phyloP scores from a whole-genome alignment of 208 protist species.

The Crithidia thermophila region DNA sequence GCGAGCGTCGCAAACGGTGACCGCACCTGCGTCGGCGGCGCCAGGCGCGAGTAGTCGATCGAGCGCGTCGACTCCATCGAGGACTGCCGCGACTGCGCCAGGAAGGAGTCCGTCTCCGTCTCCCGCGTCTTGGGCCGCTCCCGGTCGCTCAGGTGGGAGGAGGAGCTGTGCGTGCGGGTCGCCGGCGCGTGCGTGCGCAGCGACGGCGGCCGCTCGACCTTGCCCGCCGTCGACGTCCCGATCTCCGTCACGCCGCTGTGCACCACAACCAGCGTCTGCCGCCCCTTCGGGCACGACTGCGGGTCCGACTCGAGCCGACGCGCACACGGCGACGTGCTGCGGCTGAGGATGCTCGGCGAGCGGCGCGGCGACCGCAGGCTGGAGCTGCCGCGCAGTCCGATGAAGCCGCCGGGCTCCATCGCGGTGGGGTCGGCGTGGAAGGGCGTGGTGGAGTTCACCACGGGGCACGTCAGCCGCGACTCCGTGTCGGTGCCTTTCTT shows the following conservation, averaged over 20 bases:
- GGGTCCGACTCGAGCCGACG: conserved; percentile 68
- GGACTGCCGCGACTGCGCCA: conserved; percentile 14
- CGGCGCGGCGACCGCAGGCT: conserved; percentile 44
- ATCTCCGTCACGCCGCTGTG: conserved; percentile 20
- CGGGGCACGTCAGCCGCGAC: conserved; percentile 44
- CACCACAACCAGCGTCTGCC: conserved; percentile 49
- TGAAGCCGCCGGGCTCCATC: conserved; percentile 32
- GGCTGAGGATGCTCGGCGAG: conserved; percentile 76
- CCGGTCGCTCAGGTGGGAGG: conserved; percentile 20
- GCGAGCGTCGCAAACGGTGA: conserved; percentile 71
- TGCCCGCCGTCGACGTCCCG: conserved; percentile 2
- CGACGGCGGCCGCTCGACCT: conserved; percentile 19
- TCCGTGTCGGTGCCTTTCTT: conserved; percentile 63
- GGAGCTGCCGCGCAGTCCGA: conserved; percentile 60
- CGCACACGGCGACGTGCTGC: conserved; percentile 65
- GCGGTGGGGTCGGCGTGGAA: conserved; percentile 42
- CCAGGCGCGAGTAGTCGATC: conserved; percentile 48
- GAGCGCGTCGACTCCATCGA: conserved; percentile 27
- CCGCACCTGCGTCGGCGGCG: conserved; percentile 36
- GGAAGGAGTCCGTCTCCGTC: conserved; percentile 1
- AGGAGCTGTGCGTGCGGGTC: conserved; percentile 24
- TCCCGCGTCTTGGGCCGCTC: conserved; percentile 3
- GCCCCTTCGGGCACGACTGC: conserved; percentile 56
- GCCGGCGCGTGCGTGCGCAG: conserved; percentile 11
- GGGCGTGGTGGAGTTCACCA: conserved; percentile 44